These are phyloP conservation scores for Galerina sulciceps DNA, from an alignment of 768 basidiomycete genomes.

Conservation along the genomic window DNA sequence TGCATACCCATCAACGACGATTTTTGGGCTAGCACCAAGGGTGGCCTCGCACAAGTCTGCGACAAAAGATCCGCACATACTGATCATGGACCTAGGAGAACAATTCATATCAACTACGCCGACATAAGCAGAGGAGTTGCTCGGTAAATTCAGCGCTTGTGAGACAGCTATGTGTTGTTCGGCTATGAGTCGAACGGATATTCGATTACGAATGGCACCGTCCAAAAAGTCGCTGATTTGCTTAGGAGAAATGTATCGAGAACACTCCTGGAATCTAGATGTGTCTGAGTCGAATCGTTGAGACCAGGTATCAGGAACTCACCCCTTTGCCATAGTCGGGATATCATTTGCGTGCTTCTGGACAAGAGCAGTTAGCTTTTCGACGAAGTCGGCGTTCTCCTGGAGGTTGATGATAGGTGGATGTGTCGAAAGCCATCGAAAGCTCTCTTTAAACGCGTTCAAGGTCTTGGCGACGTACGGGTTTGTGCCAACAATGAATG, in stretches of 20 bases:
- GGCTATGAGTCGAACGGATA: constrained; percentile 85
- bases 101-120: constrained; percentile 79
- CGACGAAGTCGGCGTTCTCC: constrained; percentile 72
- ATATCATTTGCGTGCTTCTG: constrained; percentile 85
- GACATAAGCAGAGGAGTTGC: constrained; percentile 44
- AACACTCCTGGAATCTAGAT: constrained; percentile 82
- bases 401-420: constrained; percentile 65
- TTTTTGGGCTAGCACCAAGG: constrained; percentile 68
- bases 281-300: not conserved
- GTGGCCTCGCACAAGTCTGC: constrained; percentile 84
- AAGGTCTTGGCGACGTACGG: constrained; percentile 80
- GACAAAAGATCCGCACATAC: constrained; percentile 84
- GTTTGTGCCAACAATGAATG: constrained; percentile 90
- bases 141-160: constrained; percentile 56
- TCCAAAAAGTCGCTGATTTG: constrained; percentile 83
- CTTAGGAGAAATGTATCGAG: constrained; percentile 80
- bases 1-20: constrained; percentile 71
- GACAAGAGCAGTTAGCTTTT: constrained; percentile 72
- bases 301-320: constrained; percentile 16
- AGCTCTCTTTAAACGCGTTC: constrained; percentile 70
- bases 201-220: constrained; percentile 83
- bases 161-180: constrained; percentile 91
- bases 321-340: constrained; percentile 91
- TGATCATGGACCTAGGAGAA: constrained; percentile 74
- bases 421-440: constrained; percentile 70